A percentile compares a stretch with the other conserved stretches of the same genome.
Conservation (phyloP, 2,329 filamentous ascomycete genomes). For the Hypoxylon sp. region DNA sequence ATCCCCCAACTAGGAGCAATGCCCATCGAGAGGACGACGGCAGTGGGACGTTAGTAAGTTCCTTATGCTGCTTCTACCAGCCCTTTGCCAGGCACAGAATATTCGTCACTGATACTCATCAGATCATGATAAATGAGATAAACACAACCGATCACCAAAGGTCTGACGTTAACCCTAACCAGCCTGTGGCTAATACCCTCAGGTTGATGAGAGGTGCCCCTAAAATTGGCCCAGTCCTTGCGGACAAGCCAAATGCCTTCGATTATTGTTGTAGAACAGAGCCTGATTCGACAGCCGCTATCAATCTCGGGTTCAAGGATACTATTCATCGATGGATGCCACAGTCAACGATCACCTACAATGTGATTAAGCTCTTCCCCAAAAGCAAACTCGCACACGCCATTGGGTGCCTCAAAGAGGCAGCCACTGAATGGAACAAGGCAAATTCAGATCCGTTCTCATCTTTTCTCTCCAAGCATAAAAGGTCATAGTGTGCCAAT, state of each 20-base stretch:
- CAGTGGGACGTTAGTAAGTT: neutral
- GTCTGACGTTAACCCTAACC: neutral
- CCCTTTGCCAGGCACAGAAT: neutral
- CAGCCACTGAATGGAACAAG: constrained; percentile 10
- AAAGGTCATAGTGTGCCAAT: too few relatives aligned
- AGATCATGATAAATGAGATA: neutral
- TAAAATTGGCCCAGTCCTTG: neutral
- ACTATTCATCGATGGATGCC: constrained; percentile 12
- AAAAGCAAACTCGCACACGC: neutral
- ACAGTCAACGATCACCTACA: constrained; percentile 14
- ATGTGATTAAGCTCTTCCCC: constrained; percentile 1
- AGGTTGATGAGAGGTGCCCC: neutral
- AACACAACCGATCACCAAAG: neutral
- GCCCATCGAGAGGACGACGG: neutral
- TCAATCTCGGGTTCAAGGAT: neutral
- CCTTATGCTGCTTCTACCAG: neutral
- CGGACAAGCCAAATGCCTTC: neutral
- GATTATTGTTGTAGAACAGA: neutral
- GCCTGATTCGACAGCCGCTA: neutral
- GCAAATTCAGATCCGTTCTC: neutral
- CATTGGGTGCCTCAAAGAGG: neutral
- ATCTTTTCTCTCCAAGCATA: too few relatives aligned
- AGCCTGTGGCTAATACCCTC: neutral
- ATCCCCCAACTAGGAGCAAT: too few relatives aligned
- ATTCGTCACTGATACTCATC: neutral